Base-by-base conservation (phyloP, 2,329 filamentous ascomycete genomes). In the Clonostachys chloroleuca region DNA sequence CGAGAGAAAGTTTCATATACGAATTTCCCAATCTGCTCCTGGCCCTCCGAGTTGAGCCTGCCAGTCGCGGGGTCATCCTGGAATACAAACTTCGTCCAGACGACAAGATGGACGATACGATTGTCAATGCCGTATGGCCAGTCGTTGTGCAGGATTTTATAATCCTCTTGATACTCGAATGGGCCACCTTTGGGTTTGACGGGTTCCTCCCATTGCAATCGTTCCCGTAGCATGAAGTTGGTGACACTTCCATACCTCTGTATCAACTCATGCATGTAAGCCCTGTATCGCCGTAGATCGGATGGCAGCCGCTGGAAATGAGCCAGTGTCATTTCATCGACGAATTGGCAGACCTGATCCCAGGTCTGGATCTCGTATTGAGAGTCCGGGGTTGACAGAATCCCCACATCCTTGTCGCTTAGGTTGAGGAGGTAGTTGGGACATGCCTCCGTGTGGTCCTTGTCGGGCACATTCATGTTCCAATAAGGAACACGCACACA, bases 71-170 rank as follows among this genome's bases (percentile, higher is more conserved):
- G 65, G 56, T 94, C 84, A 48, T 91, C 87, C 46, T 83, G 76
- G 20, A 96, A 72, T 43, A 79, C 75, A 59, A 95, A 96, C 66
- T 96, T 96, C 43, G 88, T 94, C 92, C 92, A 97, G 12, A 96
- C 83, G 6, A 96, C 89, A 4, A 96, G 73, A 62, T 96, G 92
- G 14, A 89, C 80, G 53, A 96, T 92, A 45, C 79, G 75, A 42
- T 72, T 61, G 56, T 94, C 89, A 46, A 96, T 75, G 0, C 89
- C 91, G 59, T 96, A 97, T 1, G 92, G 92, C 89, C 91, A 96
- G 74, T 97, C 92, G 61, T 97, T 97, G 67, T 80, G 81, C 39
- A 96, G 65, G 43, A 95, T 84, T 64, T 83, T 90, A 57, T 85
- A 69, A 59, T 94, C 86, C 1, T 72, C 70, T 1, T 65, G 65